Evolutionary conservation across 257 asterid genomes (phyloP).

Genomic region (Gentiana macrophylla): DNA sequence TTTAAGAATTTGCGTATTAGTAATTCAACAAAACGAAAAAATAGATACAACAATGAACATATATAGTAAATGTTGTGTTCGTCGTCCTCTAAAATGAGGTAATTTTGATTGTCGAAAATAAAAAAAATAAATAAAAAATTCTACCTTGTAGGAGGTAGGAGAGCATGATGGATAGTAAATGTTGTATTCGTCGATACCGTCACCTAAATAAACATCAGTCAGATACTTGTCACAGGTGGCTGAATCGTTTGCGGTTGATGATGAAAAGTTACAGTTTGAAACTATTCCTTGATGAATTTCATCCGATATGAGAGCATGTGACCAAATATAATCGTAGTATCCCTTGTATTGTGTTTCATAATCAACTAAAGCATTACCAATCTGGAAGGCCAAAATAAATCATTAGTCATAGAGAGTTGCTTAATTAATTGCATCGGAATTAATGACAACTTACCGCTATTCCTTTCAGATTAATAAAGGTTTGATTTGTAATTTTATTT

Average conservation of each 20-base stretch:
- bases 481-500: constrained; percentile 5
- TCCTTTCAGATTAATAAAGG: constrained; percentile 41
- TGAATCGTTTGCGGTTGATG: background rate
- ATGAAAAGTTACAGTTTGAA: constrained; percentile 18
- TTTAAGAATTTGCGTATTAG: no score
- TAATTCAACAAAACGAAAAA: no score
- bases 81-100: no score
- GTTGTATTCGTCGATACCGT: no score
- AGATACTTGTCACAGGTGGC: constrained; percentile 4
- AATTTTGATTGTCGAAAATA: no score
- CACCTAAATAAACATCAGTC: background rate
- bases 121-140: no score
- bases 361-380: constrained; percentile 33
- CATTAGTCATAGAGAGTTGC: background rate
- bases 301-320: constrained; percentile 21
- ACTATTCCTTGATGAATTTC: constrained; percentile 11
- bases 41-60: no score
- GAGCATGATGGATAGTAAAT: no score
- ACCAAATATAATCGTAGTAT: constrained; percentile 16
- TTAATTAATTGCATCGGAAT: no score
- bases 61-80: no score
- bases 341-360: constrained; percentile 13
- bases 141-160: no score
- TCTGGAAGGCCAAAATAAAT: constrained; percentile 10
- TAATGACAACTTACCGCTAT: constrained; percentile 18